Evolutionary conservation across 2,329 filamentous ascomycete species (phyloP), one percentile per base, ranked within the genome.

Genomic region (Didymella segeticola): DNA sequence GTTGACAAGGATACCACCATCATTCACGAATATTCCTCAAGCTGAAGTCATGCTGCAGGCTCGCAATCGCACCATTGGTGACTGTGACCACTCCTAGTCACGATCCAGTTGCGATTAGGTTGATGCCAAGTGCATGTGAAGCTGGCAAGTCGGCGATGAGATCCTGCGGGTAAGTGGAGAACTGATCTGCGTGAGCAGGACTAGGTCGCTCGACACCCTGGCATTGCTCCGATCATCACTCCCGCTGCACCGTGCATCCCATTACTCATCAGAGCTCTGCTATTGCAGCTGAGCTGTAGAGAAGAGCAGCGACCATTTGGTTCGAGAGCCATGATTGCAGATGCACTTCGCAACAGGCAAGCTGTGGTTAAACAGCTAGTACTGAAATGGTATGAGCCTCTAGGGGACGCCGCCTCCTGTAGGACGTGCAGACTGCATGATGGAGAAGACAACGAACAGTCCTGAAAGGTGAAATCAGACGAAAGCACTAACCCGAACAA

Each of bases 161-260:
- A 51, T 51, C 25, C 53, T 56, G 53, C 47, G 34, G 19, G 42
- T 5, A 37, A 43, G 53, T 51, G 53, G 53, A 43, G 53, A 51
- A 39, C 14, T 19, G 42, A 43, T 43, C 11, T 27, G 19, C 42
- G 20, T 33, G 47, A 36, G 47, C 34, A 20, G 39, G 45, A n/a
- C 39, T 34, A 45, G 22, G 23, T 43, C 43, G 50, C 43, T 43
- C n/a, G 14, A 41, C 31, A 41, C 46, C 36, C 47, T 25, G 33
- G 15, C 19, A 19, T 8, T 7, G 29, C 17, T 34, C 30, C 30
- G 23, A 43, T 2, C 4, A 27, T n/a, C 15, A 20, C 12, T 22
- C 17, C 11, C 7, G 25, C 31, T 2, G 15, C 12, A 19, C 26
- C 17, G n/a, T 37, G 41, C n/a, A 39, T 12, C 2, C 5, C 12